Base-by-base conservation (phyloP, 2,329 filamentous ascomycete species). In the Diaporthe longicolla region DNA sequence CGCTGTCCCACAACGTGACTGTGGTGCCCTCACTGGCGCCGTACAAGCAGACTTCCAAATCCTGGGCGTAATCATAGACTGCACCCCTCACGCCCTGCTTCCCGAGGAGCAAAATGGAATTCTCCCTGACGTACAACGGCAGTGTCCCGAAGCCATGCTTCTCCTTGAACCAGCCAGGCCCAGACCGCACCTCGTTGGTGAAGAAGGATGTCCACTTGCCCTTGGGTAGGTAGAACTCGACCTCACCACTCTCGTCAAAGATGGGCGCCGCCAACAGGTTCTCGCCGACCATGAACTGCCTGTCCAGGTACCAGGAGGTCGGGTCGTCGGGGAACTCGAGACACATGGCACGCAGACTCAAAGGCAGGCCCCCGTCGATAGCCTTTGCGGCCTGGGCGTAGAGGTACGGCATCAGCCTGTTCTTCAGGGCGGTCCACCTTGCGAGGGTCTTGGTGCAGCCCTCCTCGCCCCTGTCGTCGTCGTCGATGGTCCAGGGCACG, bases 401-500 rank as follows among this genome's bases (percentile, higher is more conserved):
- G 24, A 89, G 80, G 74, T 89, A 88, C 4, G 87, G 87, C 87
- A 89, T 88, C 72, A 89, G 80, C 5, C 87, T 82, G 15, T 83
- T 85, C 82, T 89, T 89, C 54, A 88, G 83, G 81, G 82, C 81
- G 7, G 86, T 85, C 85, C 86, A 89, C 76, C 81, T 82, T 15
- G 86, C 82, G 26, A 88, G 81, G 0, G 85, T 87, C 55, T 78
- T 87, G 77, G 81, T 93, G 83, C 78, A 93, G 9, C 86, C 82
- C 81, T 89, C 79, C 71, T 89, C 85, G 71, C 87, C 82, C 77
- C 85, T 79, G 82, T 91, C 91, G 65, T 93, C 91, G 74, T 89
- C 82, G 77, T 93, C 93, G 74, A 94, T 90, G 57, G 90, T 88
- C 93, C 93, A 94, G 3, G 93, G 93, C n/a, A 94, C 92, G 24